Percentiles rank a stretch among this genome's conserved stretches.
Conservation (phyloP, 768 basidiomycete genomes). For the Lentinula guzmanii region DNA sequence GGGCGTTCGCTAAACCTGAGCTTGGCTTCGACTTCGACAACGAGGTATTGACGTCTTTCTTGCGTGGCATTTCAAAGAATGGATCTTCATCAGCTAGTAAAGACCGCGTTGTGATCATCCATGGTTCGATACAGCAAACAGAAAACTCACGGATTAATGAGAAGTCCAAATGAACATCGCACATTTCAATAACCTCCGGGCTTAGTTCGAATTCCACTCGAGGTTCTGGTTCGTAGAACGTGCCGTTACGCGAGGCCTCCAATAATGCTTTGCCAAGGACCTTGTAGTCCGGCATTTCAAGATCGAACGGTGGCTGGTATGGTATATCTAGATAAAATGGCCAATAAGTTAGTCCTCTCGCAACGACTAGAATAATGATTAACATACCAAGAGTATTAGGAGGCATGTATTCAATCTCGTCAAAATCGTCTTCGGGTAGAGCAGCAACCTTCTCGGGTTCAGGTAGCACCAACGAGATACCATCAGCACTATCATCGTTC, state of each 20-base stretch:
- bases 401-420: conserved; percentile 49
- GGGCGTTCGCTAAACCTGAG: background rate
- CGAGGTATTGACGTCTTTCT: background rate
- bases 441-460: conserved; percentile 20
- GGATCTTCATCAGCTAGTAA: conserved; percentile 22
- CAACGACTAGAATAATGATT: background rate
- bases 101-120: background rate
- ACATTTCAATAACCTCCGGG: conserved; percentile 14
- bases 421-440: conserved; percentile 28
- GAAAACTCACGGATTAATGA: conserved; percentile 13
- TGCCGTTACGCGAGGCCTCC: conserved; percentile 25
- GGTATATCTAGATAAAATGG: conserved; percentile 26
- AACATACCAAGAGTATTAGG: conserved; percentile 26
- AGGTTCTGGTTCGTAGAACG: conserved; percentile 22
- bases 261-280: conserved; percentile 31
- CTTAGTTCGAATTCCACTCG: conserved; percentile 22
- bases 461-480: conserved; percentile 9
- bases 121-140: background rate
- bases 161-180: conserved; percentile 25
- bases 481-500: conserved; percentile 40
- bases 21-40: background rate
- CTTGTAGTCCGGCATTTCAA: conserved; percentile 38
- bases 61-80: conserved; percentile 12
- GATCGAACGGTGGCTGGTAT: conserved; percentile 38
- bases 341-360: too few species aligned